These are phyloP conservation scores for Capsicum chinense DNA, from an alignment of 257 asterid species.

Conservation along the genomic window DNA sequence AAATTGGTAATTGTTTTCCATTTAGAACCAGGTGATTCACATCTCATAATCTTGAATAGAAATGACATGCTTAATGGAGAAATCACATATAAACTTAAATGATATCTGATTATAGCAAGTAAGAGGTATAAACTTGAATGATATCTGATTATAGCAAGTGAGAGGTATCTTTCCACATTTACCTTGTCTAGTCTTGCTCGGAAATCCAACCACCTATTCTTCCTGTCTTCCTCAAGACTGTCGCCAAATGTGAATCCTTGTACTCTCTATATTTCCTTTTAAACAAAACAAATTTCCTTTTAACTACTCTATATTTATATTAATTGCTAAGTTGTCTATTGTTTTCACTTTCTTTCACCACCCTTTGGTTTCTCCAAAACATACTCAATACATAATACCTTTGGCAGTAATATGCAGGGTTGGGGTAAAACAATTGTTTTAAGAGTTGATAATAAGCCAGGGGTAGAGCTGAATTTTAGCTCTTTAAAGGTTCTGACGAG, in stretches of 20 bases:
- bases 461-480: too few species aligned
- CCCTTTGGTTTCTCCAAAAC: background rate
- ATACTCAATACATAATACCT: background rate
- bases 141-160: background rate
- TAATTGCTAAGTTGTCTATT: background rate
- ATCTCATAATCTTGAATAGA: background rate
- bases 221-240: slow-evolving; percentile 68
- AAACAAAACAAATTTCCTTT: background rate
- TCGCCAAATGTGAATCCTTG: slow-evolving; percentile 94
- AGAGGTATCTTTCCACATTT: background rate
- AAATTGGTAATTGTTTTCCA: background rate
- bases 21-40: slow-evolving; percentile 1
- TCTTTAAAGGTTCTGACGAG: too few species aligned
- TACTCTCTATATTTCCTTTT: slow-evolving; percentile 44
- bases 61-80: background rate
- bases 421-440: too few species aligned
- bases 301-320: background rate
- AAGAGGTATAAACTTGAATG: too few species aligned
- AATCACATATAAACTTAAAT: background rate
- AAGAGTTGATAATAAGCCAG: too few species aligned
- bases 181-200: slow-evolving; percentile 73
- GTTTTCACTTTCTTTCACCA: background rate
- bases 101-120: background rate
- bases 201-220: slow-evolving; percentile 81
- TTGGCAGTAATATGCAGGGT: slow-evolving; percentile 48